phyloP scores from a whole-genome alignment of 345 rosid genomes.

The Noccaea caerulescens region DNA sequence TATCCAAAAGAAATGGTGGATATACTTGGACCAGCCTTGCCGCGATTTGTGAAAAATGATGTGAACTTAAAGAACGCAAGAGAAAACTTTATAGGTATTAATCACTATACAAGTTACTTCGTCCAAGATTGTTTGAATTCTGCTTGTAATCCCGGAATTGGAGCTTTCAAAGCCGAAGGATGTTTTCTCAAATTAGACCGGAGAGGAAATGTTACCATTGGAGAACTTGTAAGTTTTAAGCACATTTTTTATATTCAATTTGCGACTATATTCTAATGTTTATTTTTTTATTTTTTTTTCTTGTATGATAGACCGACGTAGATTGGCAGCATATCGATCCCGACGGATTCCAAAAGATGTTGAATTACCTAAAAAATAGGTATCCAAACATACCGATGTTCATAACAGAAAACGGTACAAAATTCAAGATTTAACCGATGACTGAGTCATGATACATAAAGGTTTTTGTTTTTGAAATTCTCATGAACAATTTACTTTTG shows the following conservation, averaged over 20 bases:
- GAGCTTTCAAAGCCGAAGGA: slow-evolving; percentile 58
- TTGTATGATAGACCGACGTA: slow-evolving; percentile 50
- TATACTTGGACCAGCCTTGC: no score
- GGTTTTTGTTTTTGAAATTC: no score
- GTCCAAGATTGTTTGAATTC: slow-evolving; percentile 61
- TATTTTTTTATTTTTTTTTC: background rate
- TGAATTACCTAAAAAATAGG: slow-evolving; percentile 55
- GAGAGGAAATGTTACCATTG: slow-evolving; percentile 55
- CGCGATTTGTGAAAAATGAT: slow-evolving; percentile 57
- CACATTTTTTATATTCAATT: background rate
- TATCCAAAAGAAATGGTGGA: slow-evolving; percentile 62
- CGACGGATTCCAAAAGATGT: slow-evolving; percentile 50
- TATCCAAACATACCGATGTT: slow-evolving; percentile 55
- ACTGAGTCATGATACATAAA: background rate
- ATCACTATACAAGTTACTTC: slow-evolving; percentile 65
- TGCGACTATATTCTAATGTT: no score
- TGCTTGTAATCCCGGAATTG: slow-evolving; percentile 51
- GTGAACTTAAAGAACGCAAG: slow-evolving; percentile 45
- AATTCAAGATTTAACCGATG: background rate
- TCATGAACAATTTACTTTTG: background rate
- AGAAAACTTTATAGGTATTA: slow-evolving; percentile 62
- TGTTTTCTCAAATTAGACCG: slow-evolving; percentile 38
- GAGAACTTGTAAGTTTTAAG: slow-evolving; percentile 54
- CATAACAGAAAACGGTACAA: slow-evolving; percentile 67
- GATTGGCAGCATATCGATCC: slow-evolving; percentile 58